Evolutionary conservation across 2,329 filamentous ascomycete genomes (phyloP).

Genomic region (Tolypocladium inflatum): DNA sequence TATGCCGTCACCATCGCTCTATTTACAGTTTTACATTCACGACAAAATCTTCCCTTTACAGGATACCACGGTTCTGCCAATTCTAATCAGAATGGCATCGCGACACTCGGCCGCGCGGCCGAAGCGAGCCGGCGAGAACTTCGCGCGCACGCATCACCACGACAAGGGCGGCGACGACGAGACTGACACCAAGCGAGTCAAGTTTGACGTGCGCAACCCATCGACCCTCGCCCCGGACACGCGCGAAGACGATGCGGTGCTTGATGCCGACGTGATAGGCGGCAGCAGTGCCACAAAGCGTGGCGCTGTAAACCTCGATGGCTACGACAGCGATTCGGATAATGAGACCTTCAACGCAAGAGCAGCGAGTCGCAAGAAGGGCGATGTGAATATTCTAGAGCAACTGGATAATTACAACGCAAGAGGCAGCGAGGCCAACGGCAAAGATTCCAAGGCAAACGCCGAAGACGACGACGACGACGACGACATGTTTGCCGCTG

Average conservation of each 20-base stretch:
- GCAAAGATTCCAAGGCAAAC: slow-evolving; percentile 17
- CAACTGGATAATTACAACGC: slow-evolving; percentile 46
- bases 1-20: background rate
- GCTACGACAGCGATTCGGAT: slow-evolving; percentile 89
- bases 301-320: slow-evolving; percentile 91
- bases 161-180: slow-evolving; percentile 44
- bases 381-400: slow-evolving; percentile 39
- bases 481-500: slow-evolving; percentile 77
- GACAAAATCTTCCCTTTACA: background rate
- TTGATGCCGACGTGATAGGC: slow-evolving; percentile 91
- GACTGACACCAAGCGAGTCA: slow-evolving; percentile 61
- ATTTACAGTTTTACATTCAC: background rate
- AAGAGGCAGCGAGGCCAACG: slow-evolving; percentile 28
- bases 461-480: slow-evolving; percentile 46
- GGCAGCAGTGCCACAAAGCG: slow-evolving; percentile 71
- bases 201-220: slow-evolving; percentile 91
- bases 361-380: slow-evolving; percentile 48
- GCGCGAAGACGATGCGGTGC: slow-evolving; percentile 58
- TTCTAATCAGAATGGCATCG: slow-evolving; percentile 8
- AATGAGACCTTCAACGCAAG: slow-evolving; percentile 81
- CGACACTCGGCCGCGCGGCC: slow-evolving; percentile 48
- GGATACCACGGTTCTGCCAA: background rate
- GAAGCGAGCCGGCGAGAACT: slow-evolving; percentile 76
- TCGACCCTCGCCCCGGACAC: slow-evolving; percentile 82
- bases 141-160: slow-evolving; percentile 63